Base-by-base conservation (phyloP, 192 early-diverging fungal species). In the Geosiphon pyriformis region DNA sequence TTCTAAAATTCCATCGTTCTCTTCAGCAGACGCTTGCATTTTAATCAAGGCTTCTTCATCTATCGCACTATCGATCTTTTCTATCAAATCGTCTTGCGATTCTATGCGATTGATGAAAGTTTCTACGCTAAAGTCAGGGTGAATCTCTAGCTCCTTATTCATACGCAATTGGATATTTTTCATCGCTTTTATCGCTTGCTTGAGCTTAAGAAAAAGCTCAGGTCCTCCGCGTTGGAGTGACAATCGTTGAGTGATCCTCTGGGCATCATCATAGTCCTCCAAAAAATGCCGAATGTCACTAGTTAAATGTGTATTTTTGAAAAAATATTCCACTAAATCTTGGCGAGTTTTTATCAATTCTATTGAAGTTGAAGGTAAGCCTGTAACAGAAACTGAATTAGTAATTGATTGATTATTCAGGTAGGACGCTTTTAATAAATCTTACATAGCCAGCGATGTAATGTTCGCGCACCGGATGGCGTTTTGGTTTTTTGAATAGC, bases 401-500 rank as follows among this genome's bases (percentile, higher is more conserved):
- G 17, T 42, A 42, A 42, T 23, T 4, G 6, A 4, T 33, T 29
- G 29, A 46, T 61, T 22, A 8, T 4, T 22, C 3, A 3, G 15
- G 0, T 20, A 4, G 10, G 37, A 25, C 2, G n/a, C 25, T 30
- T n/a, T 35, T 17, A 34, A 34, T 42, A 46, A 73, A 65, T 73
- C 55, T 57, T 51, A 51, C 72, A 69, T 58, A 98, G 66, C 65
- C 92, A 87, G 47, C 76, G 74, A 17, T 86, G 76, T 4, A 98
- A 73, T 30, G 93, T 71, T 11, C 95, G 74, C 3, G 81, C 78
- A 2, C 95, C 95, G 0, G 88, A 86, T 31, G 81, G 84, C 12
- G 95, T 95, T 34, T 81, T 82, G 1, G 95, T 98, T 34, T 76
- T 72, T 69, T 94, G 87, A 37, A 98, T 77, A 18, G 86, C 79